Conservation (phyloP, 805 yeast species). For the Cyberlindnera mrakii region DNA sequence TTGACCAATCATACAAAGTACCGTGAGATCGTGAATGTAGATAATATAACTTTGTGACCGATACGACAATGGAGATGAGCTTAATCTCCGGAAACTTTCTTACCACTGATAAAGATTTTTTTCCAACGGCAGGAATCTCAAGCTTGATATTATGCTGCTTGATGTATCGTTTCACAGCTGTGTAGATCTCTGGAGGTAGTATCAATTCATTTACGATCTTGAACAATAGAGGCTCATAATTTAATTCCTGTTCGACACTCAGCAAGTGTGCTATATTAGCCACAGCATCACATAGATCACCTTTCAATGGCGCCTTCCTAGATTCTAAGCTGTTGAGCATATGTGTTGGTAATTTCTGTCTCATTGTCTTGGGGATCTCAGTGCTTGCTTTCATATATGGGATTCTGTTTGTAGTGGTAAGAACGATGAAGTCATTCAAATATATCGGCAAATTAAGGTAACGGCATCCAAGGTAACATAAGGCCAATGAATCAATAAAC, state of each 20-base stretch:
- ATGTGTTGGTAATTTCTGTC: constrained; percentile 32
- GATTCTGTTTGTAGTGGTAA: constrained; percentile 37
- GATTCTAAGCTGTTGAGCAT: constrained; percentile 36
- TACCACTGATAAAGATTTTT: constrained; percentile 6
- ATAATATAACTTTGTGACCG: constrained; percentile 19
- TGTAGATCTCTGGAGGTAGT: constrained; percentile 45
- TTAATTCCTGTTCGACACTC: constrained; percentile 9
- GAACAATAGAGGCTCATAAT: constrained; percentile 35
- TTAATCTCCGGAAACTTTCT: constrained; percentile 33
- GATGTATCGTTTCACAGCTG: constrained; percentile 27
- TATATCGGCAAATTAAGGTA: constrained; percentile 2
- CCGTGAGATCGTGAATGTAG: constrained; percentile 2
- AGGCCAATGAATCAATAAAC: neutral
- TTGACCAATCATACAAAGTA: constrained; percentile 4
- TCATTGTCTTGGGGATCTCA: constrained; percentile 33
- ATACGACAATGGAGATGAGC: constrained; percentile 9
- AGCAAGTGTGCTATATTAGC: constrained; percentile 7
- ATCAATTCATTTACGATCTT: constrained; percentile 36
- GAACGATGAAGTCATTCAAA: constrained; percentile 19
- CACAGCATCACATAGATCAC: constrained; percentile 30
- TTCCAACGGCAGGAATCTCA: neutral
- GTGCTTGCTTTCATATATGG: constrained; percentile 41
- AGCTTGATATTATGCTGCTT: constrained; percentile 10
- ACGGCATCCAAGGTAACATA: constrained; percentile 3
- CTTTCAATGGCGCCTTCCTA: constrained; percentile 31